Base-by-base conservation (phyloP, 768 basidiomycete genomes). In the Leccinum disarticulatum region DNA sequence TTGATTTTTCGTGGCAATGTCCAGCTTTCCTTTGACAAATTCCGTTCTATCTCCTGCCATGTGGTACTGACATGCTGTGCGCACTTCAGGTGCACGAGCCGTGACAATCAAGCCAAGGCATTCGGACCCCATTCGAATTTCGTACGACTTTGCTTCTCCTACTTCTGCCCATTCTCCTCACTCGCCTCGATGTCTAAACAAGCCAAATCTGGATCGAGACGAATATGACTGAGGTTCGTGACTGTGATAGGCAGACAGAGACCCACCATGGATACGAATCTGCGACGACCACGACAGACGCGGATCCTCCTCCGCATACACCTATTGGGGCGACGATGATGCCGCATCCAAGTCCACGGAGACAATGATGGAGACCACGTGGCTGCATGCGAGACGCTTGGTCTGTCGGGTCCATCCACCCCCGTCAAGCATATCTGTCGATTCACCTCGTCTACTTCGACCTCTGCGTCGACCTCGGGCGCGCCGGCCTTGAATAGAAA, bases 261-360 rank as follows among this genome's bases (percentile, higher is more conserved):
- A 68, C 56, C 2, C 69, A 68, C 43, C 64, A 68, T 38, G 68
- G 60, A n/a, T 71, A 70, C 17, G 68, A 70, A 31, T 70, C 68
- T 3, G 59, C 68, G 6, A 68, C 68, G 25, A 25, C 25, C 25
- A 25, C 25, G 25, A 25, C 25, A 25, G 25, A 25, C 25, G 1
- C 25, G 25, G 25, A 25, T 25, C 25, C 25, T 25, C 25, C 25
- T 25, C 25, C 25, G 25, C 25, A 25, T 25, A 25, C 68, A 17
- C 68, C 68, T 22, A 30, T 68, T 46, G 69, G 69, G 25, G 41
- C 50, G 43, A 6, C 38, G 14, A 61, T 61, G 15, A 25, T 25
- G 25, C 25, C 2, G 25, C 25, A 25, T 57, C 3, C 62, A 38
- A 46, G 50, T 63, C 38, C 58, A 61, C 30, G 64, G 59, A 33